Base-by-base conservation (phyloP, 768 basidiomycete genomes). In the Kwoniella mangroviensis region DNA sequence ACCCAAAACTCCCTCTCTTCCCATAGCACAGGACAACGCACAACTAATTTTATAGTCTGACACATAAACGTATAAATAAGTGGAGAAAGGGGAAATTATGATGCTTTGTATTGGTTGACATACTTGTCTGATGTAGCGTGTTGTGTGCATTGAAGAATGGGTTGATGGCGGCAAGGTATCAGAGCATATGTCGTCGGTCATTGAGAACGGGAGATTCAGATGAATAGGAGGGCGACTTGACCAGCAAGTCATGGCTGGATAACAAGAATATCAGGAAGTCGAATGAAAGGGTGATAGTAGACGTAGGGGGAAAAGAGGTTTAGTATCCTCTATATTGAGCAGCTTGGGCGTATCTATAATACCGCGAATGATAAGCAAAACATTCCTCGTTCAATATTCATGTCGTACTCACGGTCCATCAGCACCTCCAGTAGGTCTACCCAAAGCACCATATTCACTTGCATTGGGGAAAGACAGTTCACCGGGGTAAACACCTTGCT, bases 351-450 rank as follows among this genome's bases (percentile, higher is more conserved):
- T 78, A 78, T 67, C 77, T 78, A 34, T 28, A 21, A 10, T 52
- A 67, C 15, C 41, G 9, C n/a, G n/a, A 4, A 19, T 41, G 12
- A 43, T 60, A 3, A 60, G 58, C 41, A 21, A 40, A 21, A 40
- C 51, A 52, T 28, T 41, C 41, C 12, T 49, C 12, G 17, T 54
- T 19, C 9, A 19, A 28, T 0, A 13, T 0, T 21, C 58, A 21
- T 17, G 4, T 2, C 7, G 24, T 24, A 77, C 78, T 79, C 63
- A 80, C 75, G 79, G 79, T 69, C 79, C 79, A 41, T 80, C 79
- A 28, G 69, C 59, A 42, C 76, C 77, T 12, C 77, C 79, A 3
- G 79, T 80, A 2, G 79, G 79, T 71, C 79, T 69, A 60, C 79
- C 79, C n/a, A 80, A 60, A 54, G 41, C 64, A 42, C 68, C 68